These are phyloP conservation scores for Scleroderma bovista DNA, from an alignment of 768 basidiomycete species.

Conservation along the genomic window DNA sequence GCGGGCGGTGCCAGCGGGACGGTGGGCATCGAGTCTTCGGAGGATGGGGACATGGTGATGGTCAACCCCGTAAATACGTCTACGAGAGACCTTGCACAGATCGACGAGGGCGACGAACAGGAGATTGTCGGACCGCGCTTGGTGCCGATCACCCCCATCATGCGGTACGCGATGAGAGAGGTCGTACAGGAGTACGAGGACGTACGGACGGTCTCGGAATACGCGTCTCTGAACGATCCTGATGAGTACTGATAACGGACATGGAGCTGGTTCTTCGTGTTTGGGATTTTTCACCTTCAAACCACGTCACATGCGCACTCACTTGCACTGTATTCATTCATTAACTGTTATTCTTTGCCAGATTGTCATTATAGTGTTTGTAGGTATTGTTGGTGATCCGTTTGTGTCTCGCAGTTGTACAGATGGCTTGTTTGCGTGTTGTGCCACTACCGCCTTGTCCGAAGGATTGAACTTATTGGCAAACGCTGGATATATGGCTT, in stretches of 20 bases:
- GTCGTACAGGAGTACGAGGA: constrained; percentile 82
- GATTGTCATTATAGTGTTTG: not conserved
- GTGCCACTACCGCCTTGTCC: too few relatives aligned
- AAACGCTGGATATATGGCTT: too few relatives aligned
- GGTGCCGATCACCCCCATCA: constrained; percentile 73
- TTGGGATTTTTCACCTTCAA: not conserved
- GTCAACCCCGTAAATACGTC: constrained; percentile 33
- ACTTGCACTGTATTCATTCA: constrained; percentile 1
- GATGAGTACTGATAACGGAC: constrained; percentile 52
- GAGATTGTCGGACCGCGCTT: constrained; percentile 68
- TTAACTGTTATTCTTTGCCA: constrained; percentile 1
- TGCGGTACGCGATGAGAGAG: constrained; percentile 79
- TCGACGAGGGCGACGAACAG: constrained; percentile 49
- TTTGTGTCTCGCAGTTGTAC: too few relatives aligned
- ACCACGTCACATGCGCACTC: not conserved
- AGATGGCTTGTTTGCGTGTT: too few relatives aligned
- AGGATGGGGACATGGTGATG: constrained; percentile 47
- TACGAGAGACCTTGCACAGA: constrained; percentile 38
- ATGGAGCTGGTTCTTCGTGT: constrained; percentile 2
- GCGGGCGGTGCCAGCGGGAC: constrained; percentile 36
- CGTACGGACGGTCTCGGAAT: constrained; percentile 68
- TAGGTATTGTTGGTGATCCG: too few relatives aligned
- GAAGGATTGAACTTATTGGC: too few relatives aligned
- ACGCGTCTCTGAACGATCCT: constrained; percentile 65
- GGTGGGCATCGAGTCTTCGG: constrained; percentile 33